Conservation (phyloP, 805 yeast genomes). For the Ogataea philodendri region DNA sequence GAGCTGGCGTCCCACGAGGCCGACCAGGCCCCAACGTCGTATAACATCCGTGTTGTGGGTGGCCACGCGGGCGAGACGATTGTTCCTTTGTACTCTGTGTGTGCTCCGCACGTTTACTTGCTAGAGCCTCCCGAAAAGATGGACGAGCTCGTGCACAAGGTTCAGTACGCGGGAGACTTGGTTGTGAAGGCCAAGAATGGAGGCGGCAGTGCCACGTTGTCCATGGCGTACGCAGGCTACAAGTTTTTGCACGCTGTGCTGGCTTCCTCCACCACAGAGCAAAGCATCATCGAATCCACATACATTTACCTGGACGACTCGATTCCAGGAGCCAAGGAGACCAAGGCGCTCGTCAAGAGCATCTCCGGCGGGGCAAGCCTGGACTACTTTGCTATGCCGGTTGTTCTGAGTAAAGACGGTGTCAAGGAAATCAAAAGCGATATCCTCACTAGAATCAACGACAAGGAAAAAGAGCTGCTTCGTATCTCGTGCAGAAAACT, state of each 20-base stretch:
- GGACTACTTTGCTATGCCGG: slow-evolving; percentile 62
- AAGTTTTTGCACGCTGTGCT: slow-evolving; percentile 64
- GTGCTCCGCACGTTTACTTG: slow-evolving; percentile 30
- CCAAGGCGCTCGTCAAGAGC: slow-evolving; percentile 41
- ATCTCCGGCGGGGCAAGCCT: slow-evolving; percentile 29
- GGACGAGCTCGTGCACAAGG: slow-evolving; percentile 72
- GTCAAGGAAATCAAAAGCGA: slow-evolving; percentile 53
- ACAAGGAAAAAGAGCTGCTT: slow-evolving; percentile 55
- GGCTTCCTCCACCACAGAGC: slow-evolving; percentile 62
- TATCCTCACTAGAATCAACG: slow-evolving; percentile 47
- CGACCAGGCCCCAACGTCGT: slow-evolving; percentile 45
- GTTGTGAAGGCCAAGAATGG: slow-evolving; percentile 95
- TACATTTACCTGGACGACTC: slow-evolving; percentile 54
- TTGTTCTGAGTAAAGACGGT: slow-evolving; percentile 53
- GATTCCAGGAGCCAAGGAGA: slow-evolving; percentile 51
- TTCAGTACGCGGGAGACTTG: slow-evolving; percentile 89
- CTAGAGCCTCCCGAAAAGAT: slow-evolving; percentile 36
- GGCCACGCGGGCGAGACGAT: slow-evolving; percentile 95
- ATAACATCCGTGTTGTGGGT: slow-evolving; percentile 74
- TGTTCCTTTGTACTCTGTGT: slow-evolving; percentile 66
- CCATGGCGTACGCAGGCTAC: slow-evolving; percentile 95
- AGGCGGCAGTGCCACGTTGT: slow-evolving; percentile 89
- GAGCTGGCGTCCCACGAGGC: slow-evolving; percentile 43
- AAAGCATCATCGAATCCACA: slow-evolving; percentile 63
- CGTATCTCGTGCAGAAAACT: slow-evolving; percentile 53